Evolutionary conservation across 2,329 filamentous ascomycete species (phyloP).

Genomic region (Colletotrichum spinosum): DNA sequence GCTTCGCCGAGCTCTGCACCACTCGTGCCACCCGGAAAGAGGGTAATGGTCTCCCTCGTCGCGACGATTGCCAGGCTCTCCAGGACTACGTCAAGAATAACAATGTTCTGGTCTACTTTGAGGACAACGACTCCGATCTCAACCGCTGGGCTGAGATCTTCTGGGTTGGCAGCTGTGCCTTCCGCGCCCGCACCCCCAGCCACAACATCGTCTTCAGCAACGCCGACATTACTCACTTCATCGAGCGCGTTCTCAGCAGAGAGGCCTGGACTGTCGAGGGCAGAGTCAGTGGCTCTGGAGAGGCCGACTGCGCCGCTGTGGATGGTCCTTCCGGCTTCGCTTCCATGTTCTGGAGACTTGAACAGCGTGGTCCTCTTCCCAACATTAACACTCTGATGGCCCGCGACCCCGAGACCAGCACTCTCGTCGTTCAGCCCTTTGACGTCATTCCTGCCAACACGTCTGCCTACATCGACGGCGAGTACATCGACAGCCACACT

Average conservation of each 20-base stretch:
- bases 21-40: constrained; percentile 4
- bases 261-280: constrained; percentile 10
- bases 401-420: neutral
- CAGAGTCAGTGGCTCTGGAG: constrained; percentile 1
- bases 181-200: constrained; percentile 14
- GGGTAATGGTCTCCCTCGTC: constrained; percentile 11
- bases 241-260: constrained; percentile 13
- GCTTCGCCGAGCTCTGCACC: constrained; percentile 21
- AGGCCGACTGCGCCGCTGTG: constrained; percentile 24
- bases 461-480: constrained; percentile 12
- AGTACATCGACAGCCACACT: neutral
- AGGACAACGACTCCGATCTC: constrained; percentile 4
- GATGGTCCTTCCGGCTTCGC: constrained; percentile 4
- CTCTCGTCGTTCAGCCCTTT: constrained; percentile 20
- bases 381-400: neutral
- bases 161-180: constrained; percentile 27
- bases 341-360: constrained; percentile 18
- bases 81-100: constrained; percentile 9
- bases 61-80: constrained; percentile 30
- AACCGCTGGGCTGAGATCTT: constrained; percentile 24
- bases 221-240: constrained; percentile 20
- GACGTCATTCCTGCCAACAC: constrained; percentile 20
- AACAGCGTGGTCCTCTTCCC: constrained; percentile 4
- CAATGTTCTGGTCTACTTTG: constrained; percentile 14
- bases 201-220: constrained; percentile 20